Base-by-base conservation (phyloP, 2,329 filamentous ascomycete species). In the Epicoccum sorghinum region DNA sequence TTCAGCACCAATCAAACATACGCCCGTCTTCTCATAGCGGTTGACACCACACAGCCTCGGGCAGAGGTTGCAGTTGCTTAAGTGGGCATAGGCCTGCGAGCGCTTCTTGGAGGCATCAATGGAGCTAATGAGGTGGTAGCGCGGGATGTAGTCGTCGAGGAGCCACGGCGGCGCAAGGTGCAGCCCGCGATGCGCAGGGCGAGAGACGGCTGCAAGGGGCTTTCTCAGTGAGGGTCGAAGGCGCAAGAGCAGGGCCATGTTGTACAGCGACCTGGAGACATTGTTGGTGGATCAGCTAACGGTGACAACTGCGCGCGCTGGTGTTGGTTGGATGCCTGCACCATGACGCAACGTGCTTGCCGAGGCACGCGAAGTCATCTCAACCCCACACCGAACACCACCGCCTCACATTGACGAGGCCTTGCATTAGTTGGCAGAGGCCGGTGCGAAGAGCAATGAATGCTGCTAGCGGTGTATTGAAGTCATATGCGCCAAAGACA, bases 1-100 rank as follows among this genome's bases (percentile, higher is more conserved):
- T 55, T 88, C 82, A 1, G 82, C 81, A 12, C 90, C 90, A 62
- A 95, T 89, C 55, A 95, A 79, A 69, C 90, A 96, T 67, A 89
- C 82, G 12, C 90, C 91, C 1, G 89, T 90, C 61, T 82, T 88
- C 74, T 93, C 85, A 66, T 86, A 91, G n/a, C 90, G 85, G 71
- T 96, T 92, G 30, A 93, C 89, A 47, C 87, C 86, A 72, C 91
- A 95, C 40, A 85, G 77, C 10, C 89, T 82, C 2, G 91, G 90
- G 64, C 90, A 96, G 7, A 96, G 80, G 65, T 95, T 96, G 76
- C 90, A 96, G 52, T 91, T 86, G 10, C 83, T 79, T 25, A 96
- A 79, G 69, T 96, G 90, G 1, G 86, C 85, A 66, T 93, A 91
- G 1, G 90, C 89, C 18, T 79, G 77, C 1, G 87, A 88, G 9